Evolutionary conservation across 495 filamentous ascomycete genomes (phyloP), one percentile per base, ranked within the genome.

Genomic region (Terfezia boudieri): DNA sequence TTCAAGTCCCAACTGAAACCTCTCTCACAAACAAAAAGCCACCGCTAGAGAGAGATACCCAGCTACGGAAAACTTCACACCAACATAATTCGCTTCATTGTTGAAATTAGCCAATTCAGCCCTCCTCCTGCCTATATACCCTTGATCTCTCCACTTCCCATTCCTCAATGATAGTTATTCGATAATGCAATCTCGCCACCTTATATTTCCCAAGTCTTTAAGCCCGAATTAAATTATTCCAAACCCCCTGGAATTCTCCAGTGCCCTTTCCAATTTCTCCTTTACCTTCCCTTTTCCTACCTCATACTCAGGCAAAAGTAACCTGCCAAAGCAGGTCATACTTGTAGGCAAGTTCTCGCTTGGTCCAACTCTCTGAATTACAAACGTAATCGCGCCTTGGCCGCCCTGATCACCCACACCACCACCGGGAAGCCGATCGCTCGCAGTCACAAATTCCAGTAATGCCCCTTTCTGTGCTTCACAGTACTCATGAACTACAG

Each of bases 161-260:
- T 20, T 20, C 20, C 20, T 20, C 20, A 20, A 20, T 20, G 20
- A 20, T 20, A 2, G 20, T 20, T 32, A 32, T 32, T 32, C 7
- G 26, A 32, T 7, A 32, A 7, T 20, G 20, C 20, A 20, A 32
- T 32, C 26, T 32, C 26, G 26, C 26, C 26, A 32, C 7, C 20
- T 20, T 20, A 20, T 20, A 20, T 20, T 20, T 20, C 20, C 1
- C 20, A 20, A 20, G 20, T 32, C 26, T 32, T 32, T 3, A 20
- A 20, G 20, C 20, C 49, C 14, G 11, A 51, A 5, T 35, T 12
- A 20, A 20, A 22, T 22, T 16, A 82, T 79, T 49, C 90, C 90
- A 67, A 98, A 98, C n/a, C 90, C 90, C 63, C 81, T 77, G n/a
- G 80, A 77, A 67, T 94, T 90, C 68, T 88, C 81, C 59, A 98